phyloP scores from a whole-genome alignment of 495 filamentous ascomycete genomes.

The Penicillium maclennaniae region DNA sequence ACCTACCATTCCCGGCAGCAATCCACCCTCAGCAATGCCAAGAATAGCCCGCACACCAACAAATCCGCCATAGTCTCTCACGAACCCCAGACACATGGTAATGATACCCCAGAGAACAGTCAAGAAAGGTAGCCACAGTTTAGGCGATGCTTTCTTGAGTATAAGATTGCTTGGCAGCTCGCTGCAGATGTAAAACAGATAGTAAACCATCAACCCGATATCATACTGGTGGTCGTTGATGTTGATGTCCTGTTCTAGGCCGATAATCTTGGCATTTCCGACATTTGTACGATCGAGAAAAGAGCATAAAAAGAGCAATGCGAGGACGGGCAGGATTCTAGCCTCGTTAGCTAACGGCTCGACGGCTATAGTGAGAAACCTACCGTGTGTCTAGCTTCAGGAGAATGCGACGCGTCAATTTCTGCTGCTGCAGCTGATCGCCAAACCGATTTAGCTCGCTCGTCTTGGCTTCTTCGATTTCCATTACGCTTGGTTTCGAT shows the following conservation, averaged over 20 bases:
- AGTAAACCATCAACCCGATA: conserved; percentile 52
- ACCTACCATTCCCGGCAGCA: conserved; percentile 68
- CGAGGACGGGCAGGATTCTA: conserved; percentile 60
- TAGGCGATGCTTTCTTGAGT: conserved; percentile 44
- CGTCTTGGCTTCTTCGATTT: conserved; percentile 17
- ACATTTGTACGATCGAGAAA: conserved; percentile 57
- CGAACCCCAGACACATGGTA: conserved; percentile 41
- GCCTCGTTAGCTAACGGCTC: neutral
- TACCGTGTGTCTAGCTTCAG: conserved; percentile 55
- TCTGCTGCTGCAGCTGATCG: conserved; percentile 18
- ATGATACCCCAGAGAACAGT: conserved; percentile 60
- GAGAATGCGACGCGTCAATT: conserved; percentile 38
- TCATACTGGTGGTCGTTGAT: conserved; percentile 65
- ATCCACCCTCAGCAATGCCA: conserved; percentile 56
- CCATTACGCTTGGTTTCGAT: conserved; percentile 9
- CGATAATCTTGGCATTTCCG: conserved; percentile 61
- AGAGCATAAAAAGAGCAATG: conserved; percentile 50
- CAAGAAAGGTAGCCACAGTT: conserved; percentile 66
- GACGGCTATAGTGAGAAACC: neutral
- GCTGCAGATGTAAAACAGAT: conserved; percentile 61
- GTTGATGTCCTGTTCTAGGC: conserved; percentile 50
- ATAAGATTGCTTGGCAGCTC: conserved; percentile 44
- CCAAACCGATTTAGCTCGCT: conserved; percentile 12
- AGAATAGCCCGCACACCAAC: conserved; percentile 55
- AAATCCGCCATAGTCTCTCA: conserved; percentile 49